These are phyloP conservation scores for Dacryopinax spathularia DNA, from an alignment of 768 basidiomycete genomes.

Conservation along the genomic window DNA sequence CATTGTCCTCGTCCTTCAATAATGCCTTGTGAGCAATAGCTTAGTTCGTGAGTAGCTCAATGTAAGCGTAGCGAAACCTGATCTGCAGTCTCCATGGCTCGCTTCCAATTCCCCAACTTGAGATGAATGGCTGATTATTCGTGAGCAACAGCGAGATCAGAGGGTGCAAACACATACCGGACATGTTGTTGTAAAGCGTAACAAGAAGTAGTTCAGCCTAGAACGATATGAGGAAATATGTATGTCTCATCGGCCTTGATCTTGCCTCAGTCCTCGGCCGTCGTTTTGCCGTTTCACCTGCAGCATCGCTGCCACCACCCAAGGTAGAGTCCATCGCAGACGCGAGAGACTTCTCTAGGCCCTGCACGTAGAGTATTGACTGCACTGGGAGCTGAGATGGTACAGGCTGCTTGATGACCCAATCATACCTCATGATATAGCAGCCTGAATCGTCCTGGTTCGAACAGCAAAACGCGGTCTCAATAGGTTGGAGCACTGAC, in stretches of 20 bases:
- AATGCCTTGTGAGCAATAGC: constrained; percentile 38
- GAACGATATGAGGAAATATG: neutral
- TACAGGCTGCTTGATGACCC: too few species aligned
- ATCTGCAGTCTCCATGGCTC: constrained; percentile 66
- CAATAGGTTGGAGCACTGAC: too few species aligned
- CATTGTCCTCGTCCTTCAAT: constrained; percentile 57
- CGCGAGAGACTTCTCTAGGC: neutral
- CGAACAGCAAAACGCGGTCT: too few species aligned
- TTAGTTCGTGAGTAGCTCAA: neutral
- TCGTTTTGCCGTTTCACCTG: neutral
- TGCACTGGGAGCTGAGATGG: neutral
- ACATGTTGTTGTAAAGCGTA: neutral
- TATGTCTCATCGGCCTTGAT: neutral
- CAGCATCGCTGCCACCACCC: neutral
- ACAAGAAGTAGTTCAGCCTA: neutral
- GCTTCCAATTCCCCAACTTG: constrained; percentile 65
- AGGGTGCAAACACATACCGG: neutral
- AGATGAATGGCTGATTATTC: constrained; percentile 47
- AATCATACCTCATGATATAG: neutral
- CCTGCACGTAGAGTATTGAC: neutral
- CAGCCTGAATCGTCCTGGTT: too few species aligned
- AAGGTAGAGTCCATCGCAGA: neutral
- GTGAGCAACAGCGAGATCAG: neutral
- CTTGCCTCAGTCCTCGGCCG: neutral
- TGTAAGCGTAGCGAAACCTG: constrained; percentile 39